Conservation (phyloP, 164 flowering plant species). For the Dillenia suffruticosa region DNA sequence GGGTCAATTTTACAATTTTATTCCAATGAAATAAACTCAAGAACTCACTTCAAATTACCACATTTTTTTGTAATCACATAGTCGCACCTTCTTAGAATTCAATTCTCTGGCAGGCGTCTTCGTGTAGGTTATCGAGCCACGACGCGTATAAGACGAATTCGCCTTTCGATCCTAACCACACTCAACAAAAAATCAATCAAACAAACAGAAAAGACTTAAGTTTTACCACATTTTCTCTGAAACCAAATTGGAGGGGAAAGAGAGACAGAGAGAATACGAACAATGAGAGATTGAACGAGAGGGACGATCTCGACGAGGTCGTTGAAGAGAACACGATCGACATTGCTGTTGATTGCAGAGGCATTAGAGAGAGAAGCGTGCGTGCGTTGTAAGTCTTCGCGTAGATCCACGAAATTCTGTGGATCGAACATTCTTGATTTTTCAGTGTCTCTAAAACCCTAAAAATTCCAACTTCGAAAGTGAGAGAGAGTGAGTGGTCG, state of each 20-base stretch:
- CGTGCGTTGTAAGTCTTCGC: conserved; percentile 21
- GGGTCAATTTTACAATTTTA: no score
- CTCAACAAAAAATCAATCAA: neutral
- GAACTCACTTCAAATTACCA: no score
- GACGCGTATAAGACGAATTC: conserved; percentile 66
- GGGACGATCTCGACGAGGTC: conserved; percentile 88
- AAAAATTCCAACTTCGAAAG: neutral
- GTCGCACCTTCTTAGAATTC: conserved; percentile 46
- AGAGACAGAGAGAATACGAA: conserved; percentile 15
- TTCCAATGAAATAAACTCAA: no score
- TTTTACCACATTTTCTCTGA: neutral
- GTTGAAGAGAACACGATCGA: conserved; percentile 66
- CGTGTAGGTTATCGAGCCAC: conserved; percentile 76
- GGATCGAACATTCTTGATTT: conserved; percentile 28
- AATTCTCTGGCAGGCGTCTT: conserved; percentile 84
- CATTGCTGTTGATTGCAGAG: conserved; percentile 24
- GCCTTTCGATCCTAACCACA: conserved; percentile 56
- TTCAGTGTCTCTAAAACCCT: neutral
- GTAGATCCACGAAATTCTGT: conserved; percentile 44
- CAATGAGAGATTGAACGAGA: conserved; percentile 87
- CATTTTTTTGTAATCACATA: no score
- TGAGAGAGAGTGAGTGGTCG: neutral
- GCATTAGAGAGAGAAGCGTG: conserved; percentile 32
- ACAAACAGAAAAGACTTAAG: neutral
- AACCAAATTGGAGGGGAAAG: conserved; percentile 3